phyloP scores from a whole-genome alignment of 2,329 filamentous ascomycete species.

The Diaporthe australafricana region DNA sequence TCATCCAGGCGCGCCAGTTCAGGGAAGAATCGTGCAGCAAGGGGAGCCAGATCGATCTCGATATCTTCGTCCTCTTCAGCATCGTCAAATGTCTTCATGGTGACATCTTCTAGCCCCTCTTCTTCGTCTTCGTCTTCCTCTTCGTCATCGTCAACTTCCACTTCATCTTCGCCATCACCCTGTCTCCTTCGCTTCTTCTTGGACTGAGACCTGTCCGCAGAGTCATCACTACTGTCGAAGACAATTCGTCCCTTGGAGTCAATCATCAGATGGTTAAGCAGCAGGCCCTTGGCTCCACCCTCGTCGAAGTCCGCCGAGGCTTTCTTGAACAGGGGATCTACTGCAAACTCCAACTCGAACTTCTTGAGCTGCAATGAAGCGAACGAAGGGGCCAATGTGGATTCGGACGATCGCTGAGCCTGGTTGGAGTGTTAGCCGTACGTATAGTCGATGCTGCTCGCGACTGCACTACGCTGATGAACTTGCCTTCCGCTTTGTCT shows the following conservation, averaged over 20 bases:
- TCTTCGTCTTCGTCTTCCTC: constrained; percentile 54
- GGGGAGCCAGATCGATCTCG: constrained; percentile 81
- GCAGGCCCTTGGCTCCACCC: constrained; percentile 92
- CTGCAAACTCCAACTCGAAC: constrained; percentile 95
- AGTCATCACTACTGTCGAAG: constrained; percentile 97
- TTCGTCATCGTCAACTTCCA: constrained; percentile 53
- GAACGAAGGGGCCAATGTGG: constrained; percentile 92
- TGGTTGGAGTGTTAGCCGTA: constrained; percentile 44
- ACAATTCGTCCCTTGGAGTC: constrained; percentile 93
- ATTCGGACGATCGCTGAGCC: constrained; percentile 85
- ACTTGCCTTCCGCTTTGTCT: constrained; percentile 56
- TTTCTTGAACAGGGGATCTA: constrained; percentile 99
- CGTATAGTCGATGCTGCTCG: constrained; percentile 30
- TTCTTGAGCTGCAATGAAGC: constrained; percentile 93
- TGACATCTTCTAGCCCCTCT: constrained; percentile 48
- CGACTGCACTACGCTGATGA: constrained; percentile 37
- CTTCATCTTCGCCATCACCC: constrained; percentile 47
- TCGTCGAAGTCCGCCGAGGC: constrained; percentile 98
- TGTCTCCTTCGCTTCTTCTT: constrained; percentile 51
- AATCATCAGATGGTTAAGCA: constrained; percentile 97
- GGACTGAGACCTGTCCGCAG: constrained; percentile 62
- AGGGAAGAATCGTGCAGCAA: constrained; percentile 88
- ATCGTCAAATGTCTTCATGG: constrained; percentile 56
- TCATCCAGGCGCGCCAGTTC: constrained; percentile 81
- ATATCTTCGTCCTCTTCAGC: constrained; percentile 68